These are phyloP conservation scores for Scleromitrula shiraiana DNA, from an alignment of 2,329 filamentous ascomycete genomes.

Conservation along the genomic window DNA sequence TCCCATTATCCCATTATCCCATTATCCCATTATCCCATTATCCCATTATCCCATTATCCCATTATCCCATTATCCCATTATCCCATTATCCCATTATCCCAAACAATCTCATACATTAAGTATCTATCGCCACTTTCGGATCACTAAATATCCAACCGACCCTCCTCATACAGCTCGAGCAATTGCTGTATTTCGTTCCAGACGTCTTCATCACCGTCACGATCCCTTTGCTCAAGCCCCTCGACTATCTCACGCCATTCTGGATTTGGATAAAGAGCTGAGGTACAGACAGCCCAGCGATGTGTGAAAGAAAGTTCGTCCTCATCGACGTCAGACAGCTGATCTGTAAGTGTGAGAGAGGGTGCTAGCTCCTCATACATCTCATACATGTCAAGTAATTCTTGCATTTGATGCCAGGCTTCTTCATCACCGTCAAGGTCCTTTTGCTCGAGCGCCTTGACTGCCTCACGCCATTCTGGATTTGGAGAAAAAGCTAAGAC, in stretches of 20 bases:
- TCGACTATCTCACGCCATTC: background rate
- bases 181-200: background rate
- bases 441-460: background rate
- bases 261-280: background rate
- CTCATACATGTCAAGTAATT: background rate
- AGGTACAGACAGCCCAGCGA: background rate
- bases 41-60: too few relatives aligned
- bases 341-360: background rate
- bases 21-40: too few relatives aligned
- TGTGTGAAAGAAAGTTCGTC: background rate
- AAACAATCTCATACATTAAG: too few relatives aligned
- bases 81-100: too few relatives aligned
- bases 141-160: background rate
- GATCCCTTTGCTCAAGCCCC: background rate
- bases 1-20: too few relatives aligned
- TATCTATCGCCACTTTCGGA: too few relatives aligned
- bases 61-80: too few relatives aligned
- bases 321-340: background rate
- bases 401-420: background rate
- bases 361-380: too few relatives aligned
- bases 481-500: background rate
- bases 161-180: background rate
- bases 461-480: background rate
- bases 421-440: background rate
- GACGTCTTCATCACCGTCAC: background rate